These are phyloP conservation scores for Blastobotrys peoriensis DNA, from an alignment of 805 yeast genomes.

Conservation along the genomic window DNA sequence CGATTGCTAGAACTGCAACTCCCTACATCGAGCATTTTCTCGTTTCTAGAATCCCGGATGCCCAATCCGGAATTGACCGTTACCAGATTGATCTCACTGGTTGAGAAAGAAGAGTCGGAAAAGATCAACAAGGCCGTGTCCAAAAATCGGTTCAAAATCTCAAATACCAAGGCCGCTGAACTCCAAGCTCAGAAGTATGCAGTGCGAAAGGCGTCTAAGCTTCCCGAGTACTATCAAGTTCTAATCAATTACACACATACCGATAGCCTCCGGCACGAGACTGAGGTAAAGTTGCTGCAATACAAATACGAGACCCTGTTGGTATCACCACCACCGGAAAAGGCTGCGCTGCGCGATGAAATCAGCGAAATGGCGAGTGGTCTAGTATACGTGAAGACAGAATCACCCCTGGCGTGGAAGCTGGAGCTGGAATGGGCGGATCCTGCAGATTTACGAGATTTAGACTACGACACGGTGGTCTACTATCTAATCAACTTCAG, in stretches of 20 bases:
- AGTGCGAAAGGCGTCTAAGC: conserved; percentile 43
- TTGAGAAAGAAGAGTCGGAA: conserved; percentile 22
- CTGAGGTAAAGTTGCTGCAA: conserved; percentile 56
- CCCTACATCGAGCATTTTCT: conserved; percentile 27
- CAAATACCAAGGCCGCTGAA: conserved; percentile 18
- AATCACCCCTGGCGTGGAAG: conserved; percentile 63
- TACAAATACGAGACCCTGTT: conserved; percentile 50
- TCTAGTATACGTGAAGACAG: conserved; percentile 62
- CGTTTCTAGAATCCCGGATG: conserved; percentile 25
- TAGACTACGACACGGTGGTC: conserved; percentile 44
- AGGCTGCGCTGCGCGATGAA: conserved; percentile 35
- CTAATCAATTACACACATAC: conserved; percentile 56
- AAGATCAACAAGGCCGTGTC: conserved; percentile 20
- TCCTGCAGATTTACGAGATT: conserved; percentile 40
- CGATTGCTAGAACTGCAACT: conserved; percentile 20
- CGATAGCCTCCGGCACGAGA: conserved; percentile 49
- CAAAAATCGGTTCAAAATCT: conserved; percentile 21
- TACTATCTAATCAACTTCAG: conserved; percentile 53
- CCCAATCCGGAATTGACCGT: conserved; percentile 23
- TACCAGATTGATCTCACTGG: conserved; percentile 20
- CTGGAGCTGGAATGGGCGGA: conserved; percentile 72
- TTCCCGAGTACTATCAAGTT: conserved; percentile 49
- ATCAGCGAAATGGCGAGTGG: conserved; percentile 58
- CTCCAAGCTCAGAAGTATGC: conserved; percentile 37
- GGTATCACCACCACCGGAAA: conserved; percentile 42